These are phyloP conservation scores for Immersiporthe knoxdaviesiana DNA, from an alignment of 2,329 filamentous ascomycete species.

Conservation along the genomic window DNA sequence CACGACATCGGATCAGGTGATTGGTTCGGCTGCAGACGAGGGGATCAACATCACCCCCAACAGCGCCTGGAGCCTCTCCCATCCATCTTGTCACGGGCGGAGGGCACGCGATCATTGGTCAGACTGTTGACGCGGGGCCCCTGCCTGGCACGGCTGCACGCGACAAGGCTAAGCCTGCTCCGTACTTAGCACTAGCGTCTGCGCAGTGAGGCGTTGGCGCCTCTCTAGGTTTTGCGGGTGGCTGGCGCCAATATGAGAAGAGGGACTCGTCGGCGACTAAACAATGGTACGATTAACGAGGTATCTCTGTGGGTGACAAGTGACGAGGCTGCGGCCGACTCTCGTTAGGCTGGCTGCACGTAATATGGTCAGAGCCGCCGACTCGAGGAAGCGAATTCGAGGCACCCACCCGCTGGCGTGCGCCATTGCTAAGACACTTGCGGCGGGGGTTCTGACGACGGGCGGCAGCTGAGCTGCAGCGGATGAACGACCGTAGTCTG, in stretches of 20 bases:
- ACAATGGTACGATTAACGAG: not conserved
- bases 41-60: not conserved
- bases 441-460: not conserved
- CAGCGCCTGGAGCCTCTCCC: not conserved
- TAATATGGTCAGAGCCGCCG: not conserved
- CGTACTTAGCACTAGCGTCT: not conserved
- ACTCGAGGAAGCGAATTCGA: constrained; percentile 1
- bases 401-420: not conserved
- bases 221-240: not conserved
- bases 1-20: constrained; percentile 1
- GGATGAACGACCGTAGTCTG: not conserved
- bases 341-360: not conserved
- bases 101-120: constrained; percentile 9
- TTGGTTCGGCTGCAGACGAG: not conserved
- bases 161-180: constrained; percentile 3
- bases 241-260: not conserved
- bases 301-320: constrained; percentile 1
- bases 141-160: constrained; percentile 20
- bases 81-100: not conserved
- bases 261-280: not conserved
- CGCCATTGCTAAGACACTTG: not conserved
- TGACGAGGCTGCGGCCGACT: constrained; percentile 4
- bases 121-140: constrained; percentile 16
- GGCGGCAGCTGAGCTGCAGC: not conserved
- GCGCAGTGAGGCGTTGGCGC: not conserved